Conservation (phyloP, 2,329 filamentous ascomycete genomes). For the Alternaria angustiovoidea region DNA sequence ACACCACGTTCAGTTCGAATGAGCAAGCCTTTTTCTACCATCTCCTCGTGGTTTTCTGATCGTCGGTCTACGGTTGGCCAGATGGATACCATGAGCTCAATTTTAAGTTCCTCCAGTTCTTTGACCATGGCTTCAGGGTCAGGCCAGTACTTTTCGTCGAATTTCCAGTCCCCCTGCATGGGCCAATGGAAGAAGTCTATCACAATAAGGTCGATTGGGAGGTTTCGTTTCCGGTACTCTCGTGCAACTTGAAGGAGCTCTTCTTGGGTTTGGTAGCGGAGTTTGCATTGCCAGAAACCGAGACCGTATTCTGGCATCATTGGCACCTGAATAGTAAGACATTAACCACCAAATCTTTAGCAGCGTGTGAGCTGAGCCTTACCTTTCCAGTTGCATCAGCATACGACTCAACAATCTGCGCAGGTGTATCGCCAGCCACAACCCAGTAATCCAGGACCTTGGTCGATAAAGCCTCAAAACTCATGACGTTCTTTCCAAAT, state of each 20-base stretch:
- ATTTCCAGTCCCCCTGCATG: constrained; percentile 72
- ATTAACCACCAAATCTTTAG: background rate
- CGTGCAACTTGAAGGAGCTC: constrained; percentile 68
- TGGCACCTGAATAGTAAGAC: constrained; percentile 54
- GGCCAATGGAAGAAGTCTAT: constrained; percentile 75
- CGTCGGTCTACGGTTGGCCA: constrained; percentile 71
- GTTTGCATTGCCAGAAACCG: constrained; percentile 74
- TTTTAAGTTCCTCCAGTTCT: constrained; percentile 65
- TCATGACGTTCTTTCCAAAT: constrained; percentile 68
- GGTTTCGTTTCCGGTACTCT: constrained; percentile 63
- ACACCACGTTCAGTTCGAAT: constrained; percentile 69
- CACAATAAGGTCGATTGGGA: constrained; percentile 72
- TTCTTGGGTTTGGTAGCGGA: constrained; percentile 71
- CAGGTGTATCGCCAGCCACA: constrained; percentile 64
- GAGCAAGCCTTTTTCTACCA: constrained; percentile 67
- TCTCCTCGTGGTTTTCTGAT: constrained; percentile 68
- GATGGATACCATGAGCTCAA: constrained; percentile 74
- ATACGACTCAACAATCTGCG: constrained; percentile 65
- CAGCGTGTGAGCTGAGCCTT: constrained; percentile 32
- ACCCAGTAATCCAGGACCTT: constrained; percentile 70
- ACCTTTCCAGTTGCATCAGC: constrained; percentile 62
- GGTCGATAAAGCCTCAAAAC: constrained; percentile 68
- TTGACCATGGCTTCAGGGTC: constrained; percentile 71
- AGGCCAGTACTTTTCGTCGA: constrained; percentile 70
- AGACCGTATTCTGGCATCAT: constrained; percentile 75